Base-by-base conservation (phyloP, 768 basidiomycete species). In the Lactarius sp. region DNA sequence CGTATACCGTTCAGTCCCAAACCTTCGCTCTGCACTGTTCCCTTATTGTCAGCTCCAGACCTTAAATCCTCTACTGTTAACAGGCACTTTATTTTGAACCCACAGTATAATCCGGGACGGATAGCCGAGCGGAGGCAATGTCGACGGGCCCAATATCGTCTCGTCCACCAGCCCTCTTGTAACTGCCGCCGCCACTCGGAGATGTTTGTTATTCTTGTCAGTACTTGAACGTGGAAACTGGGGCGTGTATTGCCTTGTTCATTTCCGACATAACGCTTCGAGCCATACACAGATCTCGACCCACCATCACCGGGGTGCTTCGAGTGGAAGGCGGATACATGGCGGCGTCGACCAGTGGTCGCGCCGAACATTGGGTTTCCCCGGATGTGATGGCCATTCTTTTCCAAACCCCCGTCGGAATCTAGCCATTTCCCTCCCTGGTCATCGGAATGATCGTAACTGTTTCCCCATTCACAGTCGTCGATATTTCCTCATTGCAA, bases 301-400 rank as follows among this genome's bases (percentile, higher is more conserved):
- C 20, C 36, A 42, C 20, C 37, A 59, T 39, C 18, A 36, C 50
- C 37, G 50, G 50, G 42, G 58, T 59, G 27, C 47, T 50, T 59
- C 49, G 39, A 59, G 58, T 27, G 16, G 49, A 42, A 49, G 39
- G 9, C 50, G 58, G 39, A 42, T 50, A 10, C 27, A 37, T 52
- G 50, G 58, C 58, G 58, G 49, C 58, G 31, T 59, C 58, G 46
- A 59, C 36, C 49, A 22, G 8, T 41, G 37, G 49, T 31, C 4
- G 36, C 49, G 58, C 58, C 37, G 9, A 42, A 39, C n/a, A 31
- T 37, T 27, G 34, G 49, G 39, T 49, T 27, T 51, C 41, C 58
- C 50, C 36, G 31, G 34, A 27, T 49, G 12, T 27, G 22, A 6
- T 9, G 9, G 12, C 22, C 10, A 22, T 27, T 27, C n/a, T 27